phyloP scores from a whole-genome alignment of 352 stramenopile genomes.

The Pythium myriotylum region DNA sequence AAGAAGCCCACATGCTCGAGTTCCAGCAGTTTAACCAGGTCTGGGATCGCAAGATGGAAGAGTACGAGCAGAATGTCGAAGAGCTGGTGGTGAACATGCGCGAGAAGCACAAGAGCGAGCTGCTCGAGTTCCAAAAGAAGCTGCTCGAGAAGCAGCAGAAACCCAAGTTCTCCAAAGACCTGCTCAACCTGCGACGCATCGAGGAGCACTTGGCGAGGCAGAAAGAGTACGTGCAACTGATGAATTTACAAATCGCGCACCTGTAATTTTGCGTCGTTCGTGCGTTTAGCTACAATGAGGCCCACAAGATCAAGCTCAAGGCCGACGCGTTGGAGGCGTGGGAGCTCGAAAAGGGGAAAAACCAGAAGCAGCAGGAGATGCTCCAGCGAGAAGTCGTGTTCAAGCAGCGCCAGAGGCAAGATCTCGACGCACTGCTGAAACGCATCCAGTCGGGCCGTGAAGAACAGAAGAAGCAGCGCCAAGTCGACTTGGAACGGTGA shows the following conservation, averaged over 20 bases:
- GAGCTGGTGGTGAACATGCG: conserved; percentile 92
- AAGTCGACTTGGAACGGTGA: conserved; percentile 93
- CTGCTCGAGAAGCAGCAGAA: conserved; percentile 91
- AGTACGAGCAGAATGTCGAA: conserved; percentile 94
- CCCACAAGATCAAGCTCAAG: conserved; percentile 97
- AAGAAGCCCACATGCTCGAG: conserved; percentile 98
- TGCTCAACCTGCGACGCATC: conserved; percentile 93
- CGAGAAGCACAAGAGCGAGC: conserved; percentile 83
- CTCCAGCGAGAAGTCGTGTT: conserved; percentile 94
- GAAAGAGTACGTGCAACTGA: conserved; percentile 61
- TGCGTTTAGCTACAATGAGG: conserved; percentile 91
- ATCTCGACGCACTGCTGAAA: conserved; percentile 94
- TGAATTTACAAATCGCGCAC: neutral
- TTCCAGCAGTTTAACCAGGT: conserved; percentile 97
- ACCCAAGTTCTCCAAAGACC: conserved; percentile 94
- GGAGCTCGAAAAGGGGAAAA: conserved; percentile 95
- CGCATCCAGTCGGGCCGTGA: conserved; percentile 93
- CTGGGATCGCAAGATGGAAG: conserved; percentile 96
- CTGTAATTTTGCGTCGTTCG: neutral
- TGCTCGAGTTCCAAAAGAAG: conserved; percentile 93
- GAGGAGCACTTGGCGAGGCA: conserved; percentile 92
- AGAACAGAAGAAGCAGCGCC: conserved; percentile 95
- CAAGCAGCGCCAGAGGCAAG: conserved; percentile 92
- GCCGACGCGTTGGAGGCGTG: conserved; percentile 93
- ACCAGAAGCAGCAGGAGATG: conserved; percentile 94